Base-by-base conservation (phyloP, 305 asterid species). In the Salvia sclarea region DNA sequence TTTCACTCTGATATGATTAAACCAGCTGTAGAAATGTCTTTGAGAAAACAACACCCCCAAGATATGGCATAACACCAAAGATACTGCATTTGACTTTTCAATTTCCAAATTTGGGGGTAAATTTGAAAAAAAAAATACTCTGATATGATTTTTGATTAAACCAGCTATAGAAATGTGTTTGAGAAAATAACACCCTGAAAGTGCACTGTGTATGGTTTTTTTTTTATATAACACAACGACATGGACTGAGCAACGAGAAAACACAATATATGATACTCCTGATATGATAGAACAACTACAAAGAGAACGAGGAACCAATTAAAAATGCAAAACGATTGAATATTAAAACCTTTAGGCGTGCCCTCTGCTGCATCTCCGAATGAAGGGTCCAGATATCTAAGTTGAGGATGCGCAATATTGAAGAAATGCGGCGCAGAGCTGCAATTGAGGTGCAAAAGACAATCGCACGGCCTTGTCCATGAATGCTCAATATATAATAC, bases 281-380 rank as follows among this genome's bases (percentile, higher is more conserved):
- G 30, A 45, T 47, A 50, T 45, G 67, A 70, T 50, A 50, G 9
- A 66, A 70, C 12, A 24, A 30, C 31, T 30, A 47, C 56, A 10
- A 73, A 55, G 47, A 59, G 40, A 40, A 43, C 37, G 60, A 16
- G 61, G 37, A 68, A 71, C 6, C 41, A 75, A 65, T 9, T 11
- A 58, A 14, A 22, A 60, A 79, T 57, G 71, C 38, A 58, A 64
- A 35, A 52, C n/a, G 48, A 33, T 55, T 13, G 71, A 76, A 61
- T 14, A 35, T 49, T 66, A 37, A 54, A 70, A 91, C 98, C 99
- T 94, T 94, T 40, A 94, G 75, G 21, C 99, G 97, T 71, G 99
- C 98, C 68, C 98, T 81, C 77, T 91, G 97, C 82, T 94, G 99
- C 99, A 94, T 94, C 79, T 94, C 96, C 40, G 98, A 89, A 69